Evolutionary conservation across 2,329 filamentous ascomycete genomes (phyloP).

Genomic region (Cladobotryum mycophilum): DNA sequence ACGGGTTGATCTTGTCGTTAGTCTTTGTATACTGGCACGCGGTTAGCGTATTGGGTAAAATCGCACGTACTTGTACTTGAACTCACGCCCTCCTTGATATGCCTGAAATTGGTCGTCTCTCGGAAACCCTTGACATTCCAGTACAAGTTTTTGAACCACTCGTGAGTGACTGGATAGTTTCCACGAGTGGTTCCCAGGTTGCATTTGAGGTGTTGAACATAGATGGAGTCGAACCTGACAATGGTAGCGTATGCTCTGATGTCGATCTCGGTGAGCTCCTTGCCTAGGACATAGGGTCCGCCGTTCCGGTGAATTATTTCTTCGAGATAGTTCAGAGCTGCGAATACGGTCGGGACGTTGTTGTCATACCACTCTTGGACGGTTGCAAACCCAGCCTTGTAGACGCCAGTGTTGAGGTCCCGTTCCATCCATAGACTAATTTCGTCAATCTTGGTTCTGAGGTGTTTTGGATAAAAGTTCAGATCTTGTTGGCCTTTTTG

Average conservation of each 20-base stretch:
- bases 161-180: constrained; percentile 60
- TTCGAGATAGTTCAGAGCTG: constrained; percentile 59
- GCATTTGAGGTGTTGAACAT: constrained; percentile 60
- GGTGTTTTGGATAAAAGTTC: constrained; percentile 48
- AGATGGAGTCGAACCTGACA: constrained; percentile 61
- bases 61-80: rapidly evolving
- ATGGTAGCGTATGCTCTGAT: constrained; percentile 61
- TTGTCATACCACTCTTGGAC: constrained; percentile 60
- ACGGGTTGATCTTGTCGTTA: constrained; percentile 20
- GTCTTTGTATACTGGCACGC: constrained; percentile 21
- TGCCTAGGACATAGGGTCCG: constrained; percentile 57
- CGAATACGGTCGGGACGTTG: constrained; percentile 55
- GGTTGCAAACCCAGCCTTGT: constrained; percentile 58
- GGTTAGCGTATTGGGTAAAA: neutral
- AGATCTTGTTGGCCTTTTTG: constrained; percentile 31
- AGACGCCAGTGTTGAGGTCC: constrained; percentile 42
- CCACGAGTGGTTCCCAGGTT: constrained; percentile 58
- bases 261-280: constrained; percentile 61
- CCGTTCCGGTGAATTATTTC: constrained; percentile 39
- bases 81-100: constrained; percentile 56
- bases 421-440: constrained; percentile 62
- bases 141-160: constrained; percentile 63
- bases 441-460: constrained; percentile 52
- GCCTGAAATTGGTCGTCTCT: constrained; percentile 57
- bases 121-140: constrained; percentile 52